Base-by-base conservation (phyloP, 805 yeast species). In the Lipomyces yamadae region DNA sequence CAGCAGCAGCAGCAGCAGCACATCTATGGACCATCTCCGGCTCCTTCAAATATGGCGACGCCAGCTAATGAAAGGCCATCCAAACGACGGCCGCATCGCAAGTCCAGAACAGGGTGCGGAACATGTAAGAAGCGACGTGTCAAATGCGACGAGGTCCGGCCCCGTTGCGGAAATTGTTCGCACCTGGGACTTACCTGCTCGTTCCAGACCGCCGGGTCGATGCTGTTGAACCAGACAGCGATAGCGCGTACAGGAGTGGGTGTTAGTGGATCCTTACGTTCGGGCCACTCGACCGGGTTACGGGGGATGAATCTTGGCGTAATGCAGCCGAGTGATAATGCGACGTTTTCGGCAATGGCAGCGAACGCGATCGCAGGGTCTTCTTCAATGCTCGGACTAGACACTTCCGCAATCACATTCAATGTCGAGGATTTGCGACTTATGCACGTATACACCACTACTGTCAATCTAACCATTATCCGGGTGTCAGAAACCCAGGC, bases 101-200 rank as follows among this genome's bases (percentile, higher is more conserved):
- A 94, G 78, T 90, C 96, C 45, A 85, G 96, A 65, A 85, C 86
- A 64, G 98, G 98, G 0, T 93, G 98, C 78, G 84, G 87, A 52
- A 90, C 96, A 1, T 93, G 98, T 78, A 93, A 93, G 75, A 84
- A 86, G 70, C 84, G 98, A 73, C 81, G 98, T 61, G 97, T 94
- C 53, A 93, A 93, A 76, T 93, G 98, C 81, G 98, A 93, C 76
- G 98, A 94, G 77, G 80, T 81, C 0, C 89, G 87, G 67, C 98
- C 98, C 0, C 76, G 81, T 6, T 93, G 98, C 77, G 80, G 80
- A 30, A 92, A 92, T 78, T 93, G 98, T 78, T 78, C 81, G 59
- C 88, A 92, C 68, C 85, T 93, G 86, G 88, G 90, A 30, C 81
- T 93, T 45, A 88, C 85, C 34, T 93, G 98, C 78, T 84, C 88